These are phyloP conservation scores for Malassezia sp. DNA, from an alignment of 1,284 basidiomycete species.

Conservation along the genomic window DNA sequence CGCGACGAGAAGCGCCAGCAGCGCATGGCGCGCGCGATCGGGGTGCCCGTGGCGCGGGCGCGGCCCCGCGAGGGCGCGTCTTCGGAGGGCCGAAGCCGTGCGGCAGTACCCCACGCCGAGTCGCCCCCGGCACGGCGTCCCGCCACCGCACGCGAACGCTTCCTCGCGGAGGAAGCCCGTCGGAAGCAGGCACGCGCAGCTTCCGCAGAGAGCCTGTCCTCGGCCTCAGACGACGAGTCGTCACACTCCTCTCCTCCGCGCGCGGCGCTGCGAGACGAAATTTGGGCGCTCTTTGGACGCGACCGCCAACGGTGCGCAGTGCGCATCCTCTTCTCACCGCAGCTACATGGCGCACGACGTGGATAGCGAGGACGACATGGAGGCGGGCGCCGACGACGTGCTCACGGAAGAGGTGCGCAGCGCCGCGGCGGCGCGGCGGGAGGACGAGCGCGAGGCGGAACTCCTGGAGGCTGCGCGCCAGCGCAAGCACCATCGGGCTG, in stretches of 20 bases:
- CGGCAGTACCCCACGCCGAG: background rate
- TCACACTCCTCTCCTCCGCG: too few species aligned
- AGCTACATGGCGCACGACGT: slow-evolving; percentile 26
- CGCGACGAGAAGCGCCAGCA: slow-evolving; percentile 16
- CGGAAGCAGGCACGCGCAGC: slow-evolving; percentile 1
- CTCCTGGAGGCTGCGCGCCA: slow-evolving; percentile 21
- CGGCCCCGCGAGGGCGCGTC: background rate
- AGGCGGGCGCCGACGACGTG: slow-evolving; percentile 34
- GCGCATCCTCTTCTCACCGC: background rate
- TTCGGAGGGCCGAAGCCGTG: background rate
- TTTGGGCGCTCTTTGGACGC: slow-evolving; percentile 39
- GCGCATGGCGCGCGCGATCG: slow-evolving; percentile 14
- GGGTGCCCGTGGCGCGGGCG: slow-evolving; percentile 6
- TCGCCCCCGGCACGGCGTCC: background rate
- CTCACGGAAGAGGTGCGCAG: slow-evolving; percentile 31
- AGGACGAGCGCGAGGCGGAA: slow-evolving; percentile 33
- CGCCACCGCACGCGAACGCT: slow-evolving; percentile 9
- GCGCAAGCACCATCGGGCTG: slow-evolving; percentile 23
- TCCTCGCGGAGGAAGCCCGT: slow-evolving; percentile 6
- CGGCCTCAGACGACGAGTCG: slow-evolving; percentile 21
- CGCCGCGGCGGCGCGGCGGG: slow-evolving; percentile 25
- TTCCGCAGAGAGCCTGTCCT: background rate
- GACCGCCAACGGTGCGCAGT: slow-evolving; percentile 22
- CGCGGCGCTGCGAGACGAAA: slow-evolving; percentile 24
- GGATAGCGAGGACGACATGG: slow-evolving; percentile 44